Percentiles rank a stretch among this genome's conserved stretches.
Evolutionary conservation across 1,284 basidiomycete genomes (phyloP).

Genomic region (Fistulinella staudtii): DNA sequence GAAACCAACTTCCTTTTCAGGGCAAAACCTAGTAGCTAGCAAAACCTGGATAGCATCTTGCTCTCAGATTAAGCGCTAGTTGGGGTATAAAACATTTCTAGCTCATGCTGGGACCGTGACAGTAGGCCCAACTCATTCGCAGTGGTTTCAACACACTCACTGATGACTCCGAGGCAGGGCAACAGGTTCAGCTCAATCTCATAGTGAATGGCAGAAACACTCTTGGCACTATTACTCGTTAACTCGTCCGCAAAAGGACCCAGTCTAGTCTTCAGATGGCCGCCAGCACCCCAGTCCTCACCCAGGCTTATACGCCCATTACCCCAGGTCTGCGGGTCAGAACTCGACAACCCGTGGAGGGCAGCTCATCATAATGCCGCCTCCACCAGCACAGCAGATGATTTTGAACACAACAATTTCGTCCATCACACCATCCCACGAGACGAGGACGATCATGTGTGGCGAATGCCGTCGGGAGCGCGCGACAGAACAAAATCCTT

Average conservation of each 20-base stretch:
- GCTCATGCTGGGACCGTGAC: no score
- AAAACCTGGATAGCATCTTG: no score
- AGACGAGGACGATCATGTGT: conserved; percentile 48
- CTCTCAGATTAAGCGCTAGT: no score
- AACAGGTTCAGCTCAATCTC: no score
- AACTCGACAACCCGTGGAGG: conserved; percentile 68
- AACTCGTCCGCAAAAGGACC: conserved; percentile 74
- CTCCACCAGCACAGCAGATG: no score
- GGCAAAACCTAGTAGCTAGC: no score
- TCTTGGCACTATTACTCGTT: conserved; percentile 70
- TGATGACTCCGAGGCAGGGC: no score
- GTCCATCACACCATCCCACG: conserved; percentile 18
- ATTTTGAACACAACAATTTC: conserved; percentile 21
- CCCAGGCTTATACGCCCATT: conserved; percentile 61
- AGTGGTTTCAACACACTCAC: no score
- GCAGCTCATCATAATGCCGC: conserved; percentile 46
- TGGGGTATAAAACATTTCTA: no score
- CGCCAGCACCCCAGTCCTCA: conserved; percentile 53
- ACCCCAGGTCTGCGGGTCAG: conserved; percentile 46
- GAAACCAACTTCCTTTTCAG: no score
- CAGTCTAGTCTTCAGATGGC: conserved; percentile 72
- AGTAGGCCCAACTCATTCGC: no score
- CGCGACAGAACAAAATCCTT: conserved; percentile 43
- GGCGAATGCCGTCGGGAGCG: conserved; percentile 46
- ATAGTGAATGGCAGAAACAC: conserved; percentile 73